These are phyloP conservation scores for Kodamaea nitidulidarum DNA, from an alignment of 805 yeast species.

Conservation along the genomic window DNA sequence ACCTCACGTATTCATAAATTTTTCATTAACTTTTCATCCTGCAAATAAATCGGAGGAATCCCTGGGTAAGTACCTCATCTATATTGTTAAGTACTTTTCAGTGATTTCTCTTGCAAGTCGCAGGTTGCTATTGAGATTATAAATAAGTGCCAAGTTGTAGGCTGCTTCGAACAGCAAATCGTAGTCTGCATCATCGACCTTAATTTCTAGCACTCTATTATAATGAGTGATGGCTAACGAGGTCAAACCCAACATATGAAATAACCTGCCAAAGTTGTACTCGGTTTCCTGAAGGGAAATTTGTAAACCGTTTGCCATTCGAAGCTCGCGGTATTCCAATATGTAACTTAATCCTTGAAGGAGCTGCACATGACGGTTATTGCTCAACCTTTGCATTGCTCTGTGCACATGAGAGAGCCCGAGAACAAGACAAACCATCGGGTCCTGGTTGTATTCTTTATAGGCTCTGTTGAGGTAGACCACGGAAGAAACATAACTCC, in stretches of 20 bases:
- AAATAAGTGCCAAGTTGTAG: conserved; percentile 73
- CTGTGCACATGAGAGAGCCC: conserved; percentile 85
- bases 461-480: conserved; percentile 74
- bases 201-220: conserved; percentile 52
- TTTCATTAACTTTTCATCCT: neutral
- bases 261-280: conserved; percentile 80
- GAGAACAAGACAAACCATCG: conserved; percentile 67
- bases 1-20: neutral
- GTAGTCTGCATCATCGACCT: conserved; percentile 41
- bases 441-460: conserved; percentile 64
- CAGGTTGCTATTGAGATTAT: conserved; percentile 70
- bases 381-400: conserved; percentile 84
- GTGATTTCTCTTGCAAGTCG: conserved; percentile 59
- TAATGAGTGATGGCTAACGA: conserved; percentile 73
- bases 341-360: conserved; percentile 82
- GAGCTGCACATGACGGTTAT: conserved; percentile 81
- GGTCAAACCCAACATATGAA: conserved; percentile 76
- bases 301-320: conserved; percentile 36
- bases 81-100: conserved; percentile 58
- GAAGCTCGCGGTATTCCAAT: conserved; percentile 59
- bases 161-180: conserved; percentile 79
- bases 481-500: conserved; percentile 78
- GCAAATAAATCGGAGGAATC: too few relatives aligned
- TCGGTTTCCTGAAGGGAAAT: conserved; percentile 70
- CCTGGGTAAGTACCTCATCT: too few relatives aligned